phyloP scores from a whole-genome alignment of 2,329 filamentous ascomycete genomes.

The Phoma sp. region DNA sequence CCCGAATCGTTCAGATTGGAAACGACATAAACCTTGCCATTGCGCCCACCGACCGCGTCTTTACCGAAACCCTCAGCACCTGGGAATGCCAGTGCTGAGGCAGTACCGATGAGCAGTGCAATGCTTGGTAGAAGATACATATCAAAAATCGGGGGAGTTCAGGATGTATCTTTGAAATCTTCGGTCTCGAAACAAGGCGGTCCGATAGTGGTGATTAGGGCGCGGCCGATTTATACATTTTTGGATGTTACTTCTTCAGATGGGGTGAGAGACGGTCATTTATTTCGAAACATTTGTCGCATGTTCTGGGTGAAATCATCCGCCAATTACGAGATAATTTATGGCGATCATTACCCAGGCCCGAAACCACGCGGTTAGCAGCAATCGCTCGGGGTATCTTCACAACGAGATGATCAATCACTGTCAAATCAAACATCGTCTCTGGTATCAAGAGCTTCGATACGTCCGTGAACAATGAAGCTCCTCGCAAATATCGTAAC shows the following conservation, averaged over 20 bases:
- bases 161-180: background rate
- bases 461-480: too few species aligned
- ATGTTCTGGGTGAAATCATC: conserved; percentile 7
- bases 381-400: conserved; percentile 1
- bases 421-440: background rate
- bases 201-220: too few species aligned
- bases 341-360: conserved; percentile 8
- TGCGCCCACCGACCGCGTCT: conserved; percentile 55
- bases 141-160: background rate
- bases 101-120: conserved; percentile 24
- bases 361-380: conserved; percentile 7
- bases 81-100: conserved; percentile 52
- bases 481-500: too few species aligned
- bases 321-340: conserved; percentile 5
- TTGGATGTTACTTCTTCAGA: too few species aligned
- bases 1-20: conserved; percentile 58
- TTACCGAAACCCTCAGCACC: conserved; percentile 59
- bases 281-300: conserved; percentile 4
- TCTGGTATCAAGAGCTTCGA: background rate
- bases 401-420: background rate
- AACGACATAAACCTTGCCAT: conserved; percentile 57
- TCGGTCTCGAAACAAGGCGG: background rate
- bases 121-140: conserved; percentile 26
- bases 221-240: too few species aligned
- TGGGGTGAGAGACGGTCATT: background rate